Percentiles rank a stretch among this genome's conserved stretches.
Evolutionary conservation across 2,329 filamentous ascomycete genomes (phyloP).

Genomic region (Fusarium tricinctum): DNA sequence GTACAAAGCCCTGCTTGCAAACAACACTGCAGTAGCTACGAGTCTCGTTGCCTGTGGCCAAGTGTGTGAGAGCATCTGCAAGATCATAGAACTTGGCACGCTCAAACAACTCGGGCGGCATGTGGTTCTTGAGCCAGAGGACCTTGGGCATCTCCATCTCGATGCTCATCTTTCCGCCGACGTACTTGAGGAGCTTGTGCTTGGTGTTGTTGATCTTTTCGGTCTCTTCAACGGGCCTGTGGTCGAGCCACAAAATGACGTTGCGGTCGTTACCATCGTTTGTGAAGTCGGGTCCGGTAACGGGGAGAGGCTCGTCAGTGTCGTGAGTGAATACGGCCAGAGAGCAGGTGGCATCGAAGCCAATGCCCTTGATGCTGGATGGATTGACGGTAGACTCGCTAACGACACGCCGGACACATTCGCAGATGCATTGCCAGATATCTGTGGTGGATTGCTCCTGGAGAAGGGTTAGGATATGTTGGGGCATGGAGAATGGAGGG

Average conservation of each 20-base stretch:
- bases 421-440: conserved; percentile 96
- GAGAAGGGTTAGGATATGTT: conserved; percentile 18
- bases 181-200: conserved; percentile 94
- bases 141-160: conserved; percentile 99
- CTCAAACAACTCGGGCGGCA: conserved; percentile 90
- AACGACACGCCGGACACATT: conserved; percentile 86
- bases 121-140: conserved; percentile 98
- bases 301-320: conserved; percentile 90
- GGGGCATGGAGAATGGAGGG: no score
- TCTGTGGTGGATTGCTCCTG: conserved; percentile 97
- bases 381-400: conserved; percentile 84
- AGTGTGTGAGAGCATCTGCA: conserved; percentile 90
- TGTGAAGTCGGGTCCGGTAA: conserved; percentile 86
- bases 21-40: conserved; percentile 96
- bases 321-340: conserved; percentile 90
- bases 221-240: conserved; percentile 90
- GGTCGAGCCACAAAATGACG: conserved; percentile 97
- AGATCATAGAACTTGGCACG: conserved; percentile 98
- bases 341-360: conserved; percentile 99
- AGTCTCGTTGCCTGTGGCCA: conserved; percentile 92
- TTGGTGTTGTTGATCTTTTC: conserved; percentile 92
- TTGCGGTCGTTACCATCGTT: conserved; percentile 89
- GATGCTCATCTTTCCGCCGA: conserved; percentile 97
- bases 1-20: conserved; percentile 97
- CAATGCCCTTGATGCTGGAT: conserved; percentile 85